A percentile compares a stretch with the other conserved stretches of the same genome.
These are phyloP conservation scores for Blastosporella zonata DNA, from an alignment of 1,284 basidiomycete species.

Conservation along the genomic window DNA sequence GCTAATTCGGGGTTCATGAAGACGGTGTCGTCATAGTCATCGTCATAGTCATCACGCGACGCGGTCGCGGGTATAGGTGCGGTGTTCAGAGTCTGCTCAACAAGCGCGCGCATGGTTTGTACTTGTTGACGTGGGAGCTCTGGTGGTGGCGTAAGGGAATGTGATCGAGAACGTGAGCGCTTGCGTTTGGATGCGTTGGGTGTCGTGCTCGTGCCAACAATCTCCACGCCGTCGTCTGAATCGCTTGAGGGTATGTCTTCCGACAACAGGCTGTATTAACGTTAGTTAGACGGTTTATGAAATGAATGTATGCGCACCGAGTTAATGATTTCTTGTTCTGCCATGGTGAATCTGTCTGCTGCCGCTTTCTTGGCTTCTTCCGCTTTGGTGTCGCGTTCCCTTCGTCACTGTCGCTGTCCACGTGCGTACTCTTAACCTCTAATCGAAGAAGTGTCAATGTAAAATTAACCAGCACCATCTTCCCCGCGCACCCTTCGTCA, in stretches of 20 bases:
- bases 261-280: slow-evolving; percentile 33
- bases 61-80: slow-evolving; percentile 33
- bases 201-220: slow-evolving; percentile 34
- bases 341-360: slow-evolving; percentile 31
- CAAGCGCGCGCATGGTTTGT: slow-evolving; percentile 49
- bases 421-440: slow-evolving; percentile 14
- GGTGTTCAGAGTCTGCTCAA: slow-evolving; percentile 50
- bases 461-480: background rate
- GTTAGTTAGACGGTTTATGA: background rate
- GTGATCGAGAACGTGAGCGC: slow-evolving; percentile 62
- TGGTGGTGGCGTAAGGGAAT: slow-evolving; percentile 73
- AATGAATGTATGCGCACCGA: slow-evolving; percentile 26
- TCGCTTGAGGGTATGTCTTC: slow-evolving; percentile 23
- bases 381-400: slow-evolving; percentile 32
- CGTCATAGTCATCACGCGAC: slow-evolving; percentile 47
- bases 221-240: slow-evolving; percentile 38
- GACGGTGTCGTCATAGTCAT: slow-evolving; percentile 50
- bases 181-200: slow-evolving; percentile 34
- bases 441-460: background rate
- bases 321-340: slow-evolving; percentile 31
- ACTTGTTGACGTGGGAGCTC: slow-evolving; percentile 48
- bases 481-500: slow-evolving; percentile 50
- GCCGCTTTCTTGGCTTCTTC: slow-evolving; percentile 18
- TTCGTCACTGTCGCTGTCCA: slow-evolving; percentile 24
- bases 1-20: slow-evolving; percentile 60